Evolutionary conservation across 768 basidiomycete species (phyloP).

Genomic region (Trametes punicea): DNA sequence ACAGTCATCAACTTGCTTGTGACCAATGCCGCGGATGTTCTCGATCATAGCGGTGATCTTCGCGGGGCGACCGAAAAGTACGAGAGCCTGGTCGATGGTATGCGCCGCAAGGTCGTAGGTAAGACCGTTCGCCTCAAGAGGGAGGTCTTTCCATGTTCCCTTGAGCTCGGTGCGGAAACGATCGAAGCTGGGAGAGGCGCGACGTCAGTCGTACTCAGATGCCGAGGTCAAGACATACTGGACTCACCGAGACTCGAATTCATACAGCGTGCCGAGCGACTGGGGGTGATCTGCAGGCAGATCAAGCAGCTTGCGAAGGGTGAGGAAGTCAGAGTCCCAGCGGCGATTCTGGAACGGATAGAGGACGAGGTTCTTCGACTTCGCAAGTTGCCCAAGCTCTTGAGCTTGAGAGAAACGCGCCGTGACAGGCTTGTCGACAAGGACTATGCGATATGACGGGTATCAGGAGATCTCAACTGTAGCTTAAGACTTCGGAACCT

Average conservation of each 20-base stretch:
- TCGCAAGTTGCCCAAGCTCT: slow-evolving; percentile 59
- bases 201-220: not conserved
- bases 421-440: slow-evolving; percentile 79
- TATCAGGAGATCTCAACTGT: not conserved
- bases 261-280: slow-evolving; percentile 58
- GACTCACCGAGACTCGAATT: slow-evolving; percentile 74
- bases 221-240: not conserved
- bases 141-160: slow-evolving; percentile 77
- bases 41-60: slow-evolving; percentile 66
- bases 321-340: slow-evolving; percentile 77
- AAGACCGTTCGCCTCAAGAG: slow-evolving; percentile 57
- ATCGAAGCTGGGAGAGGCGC: slow-evolving; percentile 51
- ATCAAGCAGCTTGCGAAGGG: slow-evolving; percentile 55
- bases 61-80: slow-evolving; percentile 71
- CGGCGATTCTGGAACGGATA: slow-evolving; percentile 75
- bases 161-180: slow-evolving; percentile 65
- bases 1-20: slow-evolving; percentile 61
- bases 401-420: slow-evolving; percentile 55
- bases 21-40: slow-evolving; percentile 66
- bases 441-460: slow-evolving; percentile 40
- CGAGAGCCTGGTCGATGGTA: slow-evolving; percentile 73
- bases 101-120: slow-evolving; percentile 81
- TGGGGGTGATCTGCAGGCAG: slow-evolving; percentile 49
- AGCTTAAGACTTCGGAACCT: slow-evolving; percentile 6
- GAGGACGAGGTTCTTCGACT: slow-evolving; percentile 55